Percentiles rank a stretch among this genome's conserved stretches.
phyloP scores from a whole-genome alignment of 805 yeast genomes.

The baker's yeast (Saccharomyces cerevisiae) region DNA sequence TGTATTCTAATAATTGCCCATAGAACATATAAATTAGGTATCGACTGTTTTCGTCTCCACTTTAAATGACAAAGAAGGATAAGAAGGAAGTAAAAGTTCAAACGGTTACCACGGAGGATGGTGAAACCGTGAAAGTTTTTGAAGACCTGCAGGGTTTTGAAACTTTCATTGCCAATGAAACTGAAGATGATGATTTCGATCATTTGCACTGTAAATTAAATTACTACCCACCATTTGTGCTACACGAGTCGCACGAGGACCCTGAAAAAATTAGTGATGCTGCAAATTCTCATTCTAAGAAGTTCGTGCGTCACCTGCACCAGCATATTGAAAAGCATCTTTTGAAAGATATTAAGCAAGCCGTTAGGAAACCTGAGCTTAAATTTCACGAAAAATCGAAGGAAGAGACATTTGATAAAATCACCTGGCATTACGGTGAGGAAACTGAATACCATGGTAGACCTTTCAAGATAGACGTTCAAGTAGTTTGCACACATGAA shows the following conservation, averaged over 20 bases:
- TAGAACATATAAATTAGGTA: background rate
- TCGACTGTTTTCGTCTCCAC: background rate
- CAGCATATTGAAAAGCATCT: slow-evolving; percentile 71
- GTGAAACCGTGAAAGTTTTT: slow-evolving; percentile 36
- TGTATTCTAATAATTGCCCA: background rate
- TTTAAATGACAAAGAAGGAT: slow-evolving; percentile 22
- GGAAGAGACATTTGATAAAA: slow-evolving; percentile 38
- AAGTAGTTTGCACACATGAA: slow-evolving; percentile 56
- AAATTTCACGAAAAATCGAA: slow-evolving; percentile 46
- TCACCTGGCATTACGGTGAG: slow-evolving; percentile 61
- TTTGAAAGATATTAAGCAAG: slow-evolving; percentile 54
- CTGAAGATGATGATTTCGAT: slow-evolving; percentile 70
- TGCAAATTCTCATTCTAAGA: slow-evolving; percentile 61
- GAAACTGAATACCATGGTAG: slow-evolving; percentile 48
- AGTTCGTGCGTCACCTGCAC: slow-evolving; percentile 65
- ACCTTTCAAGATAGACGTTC: slow-evolving; percentile 58
- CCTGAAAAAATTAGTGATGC: slow-evolving; percentile 67
- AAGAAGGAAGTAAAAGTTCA: slow-evolving; percentile 23
- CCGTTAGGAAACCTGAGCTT: slow-evolving; percentile 45
- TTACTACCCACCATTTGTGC: slow-evolving; percentile 67
- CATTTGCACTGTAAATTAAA: slow-evolving; percentile 57
- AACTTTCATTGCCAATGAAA: slow-evolving; percentile 57
- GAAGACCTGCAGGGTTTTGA: slow-evolving; percentile 63
- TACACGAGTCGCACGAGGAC: slow-evolving; percentile 59
- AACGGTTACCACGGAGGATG: slow-evolving; percentile 24